Evolutionary conservation across 768 basidiomycete genomes (phyloP).

Genomic region (Boletus rubropictus): DNA sequence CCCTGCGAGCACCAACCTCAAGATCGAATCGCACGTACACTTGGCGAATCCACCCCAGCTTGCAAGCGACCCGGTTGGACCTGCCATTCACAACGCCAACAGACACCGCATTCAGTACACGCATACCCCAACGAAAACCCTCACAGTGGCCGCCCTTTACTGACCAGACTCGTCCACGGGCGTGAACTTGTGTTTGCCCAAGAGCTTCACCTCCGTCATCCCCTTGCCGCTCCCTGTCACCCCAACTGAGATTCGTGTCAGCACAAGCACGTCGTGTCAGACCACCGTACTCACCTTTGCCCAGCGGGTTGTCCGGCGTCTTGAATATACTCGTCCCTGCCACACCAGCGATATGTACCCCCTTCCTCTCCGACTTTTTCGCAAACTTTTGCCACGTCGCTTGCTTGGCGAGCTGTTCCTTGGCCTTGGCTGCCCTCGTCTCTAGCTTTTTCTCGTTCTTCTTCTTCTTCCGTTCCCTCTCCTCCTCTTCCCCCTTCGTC

Average conservation of each 20-base stretch:
- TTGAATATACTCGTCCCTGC: conserved; percentile 90
- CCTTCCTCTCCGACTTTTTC: conserved; percentile 91
- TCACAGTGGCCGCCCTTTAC: conserved; percentile 16
- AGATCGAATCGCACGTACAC: conserved; percentile 15
- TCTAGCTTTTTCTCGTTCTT: conserved; percentile 94
- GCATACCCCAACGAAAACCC: conserved; percentile 12
- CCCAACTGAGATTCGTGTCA: conserved; percentile 51
- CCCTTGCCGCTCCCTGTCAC: conserved; percentile 87
- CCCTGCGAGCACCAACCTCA: conserved; percentile 14
- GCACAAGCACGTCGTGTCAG: conserved; percentile 10
- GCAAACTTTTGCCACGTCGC: conserved; percentile 92
- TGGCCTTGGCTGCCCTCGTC: conserved; percentile 75
- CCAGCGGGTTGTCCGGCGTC: conserved; percentile 87
- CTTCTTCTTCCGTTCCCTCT: conserved; percentile 86
- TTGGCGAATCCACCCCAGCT: conserved; percentile 14
- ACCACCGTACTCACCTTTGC: conserved; percentile 54
- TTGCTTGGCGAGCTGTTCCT: conserved; percentile 81
- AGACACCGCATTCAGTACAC: conserved; percentile 23
- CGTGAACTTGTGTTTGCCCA: conserved; percentile 73
- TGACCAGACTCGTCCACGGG: conserved; percentile 40
- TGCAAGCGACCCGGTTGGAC: too few relatives aligned
- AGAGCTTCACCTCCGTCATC: conserved; percentile 70
- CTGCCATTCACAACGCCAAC: conserved; percentile 26
- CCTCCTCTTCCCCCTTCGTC: conserved; percentile 76
- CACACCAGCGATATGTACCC: conserved; percentile 83